Conservation (phyloP, 2,329 filamentous ascomycete genomes). For the Penicillium sp. region DNA sequence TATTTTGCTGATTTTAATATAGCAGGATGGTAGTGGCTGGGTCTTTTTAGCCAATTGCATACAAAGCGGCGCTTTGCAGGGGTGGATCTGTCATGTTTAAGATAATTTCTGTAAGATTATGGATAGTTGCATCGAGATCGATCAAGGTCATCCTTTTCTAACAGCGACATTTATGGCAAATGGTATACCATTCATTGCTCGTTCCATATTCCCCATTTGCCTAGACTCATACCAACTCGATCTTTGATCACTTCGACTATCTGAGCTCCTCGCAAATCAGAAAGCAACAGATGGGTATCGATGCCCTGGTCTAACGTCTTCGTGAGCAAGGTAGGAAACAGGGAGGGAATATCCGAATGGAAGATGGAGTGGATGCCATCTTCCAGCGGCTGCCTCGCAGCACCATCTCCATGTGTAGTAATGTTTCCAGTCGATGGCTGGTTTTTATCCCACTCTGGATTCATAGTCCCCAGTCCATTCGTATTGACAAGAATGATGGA, state of each 20-base stretch:
- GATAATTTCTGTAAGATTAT: slow-evolving; percentile 16
- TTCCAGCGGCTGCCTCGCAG: slow-evolving; percentile 6
- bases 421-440: neutral
- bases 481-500: slow-evolving; percentile 40
- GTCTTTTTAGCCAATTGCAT: slow-evolving; percentile 13
- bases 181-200: neutral
- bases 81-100: slow-evolving; percentile 9
- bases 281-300: slow-evolving; percentile 40
- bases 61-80: slow-evolving; percentile 21
- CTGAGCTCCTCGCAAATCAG: slow-evolving; percentile 22
- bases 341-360: slow-evolving; percentile 14
- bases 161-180: neutral
- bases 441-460: neutral
- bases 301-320: slow-evolving; percentile 39
- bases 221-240: slow-evolving; percentile 32
- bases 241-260: slow-evolving; percentile 43
- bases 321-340: slow-evolving; percentile 32
- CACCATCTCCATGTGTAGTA: neutral
- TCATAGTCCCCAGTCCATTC: slow-evolving; percentile 25
- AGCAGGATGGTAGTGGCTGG: neutral
- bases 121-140: slow-evolving; percentile 11
- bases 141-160: slow-evolving; percentile 1
- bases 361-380: slow-evolving; percentile 31
- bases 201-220: slow-evolving; percentile 38
- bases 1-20: slow-evolving; percentile 10